Evolutionary conservation across 2,329 filamentous ascomycete genomes (phyloP), one percentile per base, ranked within the genome.

Genomic region (Hortaea sp.): DNA sequence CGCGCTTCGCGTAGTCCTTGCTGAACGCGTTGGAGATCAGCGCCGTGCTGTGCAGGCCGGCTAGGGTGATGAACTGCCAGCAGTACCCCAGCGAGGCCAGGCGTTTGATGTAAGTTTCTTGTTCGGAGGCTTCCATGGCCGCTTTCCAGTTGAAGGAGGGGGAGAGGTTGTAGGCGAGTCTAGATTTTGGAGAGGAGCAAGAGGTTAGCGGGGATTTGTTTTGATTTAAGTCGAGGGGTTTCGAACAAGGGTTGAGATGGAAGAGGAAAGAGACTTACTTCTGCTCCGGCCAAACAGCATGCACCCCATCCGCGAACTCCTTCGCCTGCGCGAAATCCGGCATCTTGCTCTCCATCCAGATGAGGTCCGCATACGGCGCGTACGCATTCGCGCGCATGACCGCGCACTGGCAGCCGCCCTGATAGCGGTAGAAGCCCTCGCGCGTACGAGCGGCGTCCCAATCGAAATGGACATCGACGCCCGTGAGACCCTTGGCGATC

Each of bases 51-150:
- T 98, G 92, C 63, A 98, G 77, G 57, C 92, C 92, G 5, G 90
- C 92, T 41, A 98, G 80, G n/a, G 92, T 98, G 74, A 98, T 98
- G 76, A 98, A 98, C 70, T 98, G 92, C 92, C 92, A 98, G 79
- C 88, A 94, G 79, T 98, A 98, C 53, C 92, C 92, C 42, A 98
- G 79, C 52, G 73, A 63, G 50, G 82, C 88, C 37, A 98, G 84
- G 38, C 92, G 86, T 53, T 82, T 75, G 73, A 98, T 98, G 73
- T 97, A 98, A 13, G 92, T 98, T 73, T 95, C 88, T 72, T 98
- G 92, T 66, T 97, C 90, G 44, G 78, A 76, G 55, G 85, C 81
- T 39, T 87, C 77, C 89, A 95, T 95, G 59, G 90, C 92, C 48
- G 88, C 78, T 76, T 97, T 97, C 92, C 92, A 98, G 80, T 98